Evolutionary conservation across 805 yeast species (phyloP).

Genomic region (Saccharomyces kudriavzevii): DNA sequence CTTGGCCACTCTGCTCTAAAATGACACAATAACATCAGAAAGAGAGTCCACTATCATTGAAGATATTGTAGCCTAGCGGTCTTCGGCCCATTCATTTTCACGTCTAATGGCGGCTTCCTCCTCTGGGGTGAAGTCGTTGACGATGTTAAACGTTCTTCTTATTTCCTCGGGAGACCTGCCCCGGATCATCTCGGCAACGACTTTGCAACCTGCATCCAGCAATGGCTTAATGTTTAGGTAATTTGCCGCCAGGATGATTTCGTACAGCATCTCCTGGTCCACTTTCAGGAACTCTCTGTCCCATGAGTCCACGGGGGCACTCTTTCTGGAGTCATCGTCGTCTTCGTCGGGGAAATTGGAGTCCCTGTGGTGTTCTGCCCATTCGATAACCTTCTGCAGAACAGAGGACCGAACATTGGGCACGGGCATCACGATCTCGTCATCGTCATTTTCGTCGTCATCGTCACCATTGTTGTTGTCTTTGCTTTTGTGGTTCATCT

Average conservation of each 20-base stretch:
- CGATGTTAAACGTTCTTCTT: conserved; percentile 70
- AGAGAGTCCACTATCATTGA: background rate
- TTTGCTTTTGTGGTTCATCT: conserved; percentile 33
- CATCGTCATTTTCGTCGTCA: conserved; percentile 52
- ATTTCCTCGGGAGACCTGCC: conserved; percentile 75
- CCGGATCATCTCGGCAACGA: conserved; percentile 77
- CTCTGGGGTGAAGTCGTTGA: conserved; percentile 76
- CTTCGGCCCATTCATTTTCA: conserved; percentile 89
- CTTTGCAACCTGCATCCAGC: conserved; percentile 71
- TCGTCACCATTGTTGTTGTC: conserved; percentile 37
- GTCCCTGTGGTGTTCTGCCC: conserved; percentile 93
- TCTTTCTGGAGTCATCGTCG: conserved; percentile 75
- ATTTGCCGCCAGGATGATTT: conserved; percentile 74
- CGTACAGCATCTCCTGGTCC: conserved; percentile 84
- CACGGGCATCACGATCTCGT: conserved; percentile 73
- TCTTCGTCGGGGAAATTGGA: conserved; percentile 68
- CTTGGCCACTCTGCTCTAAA: background rate
- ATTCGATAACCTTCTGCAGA: conserved; percentile 82
- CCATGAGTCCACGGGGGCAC: conserved; percentile 94
- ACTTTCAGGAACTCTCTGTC: conserved; percentile 89
- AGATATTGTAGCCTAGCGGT: conserved; percentile 38
- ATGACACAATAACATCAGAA: background rate
- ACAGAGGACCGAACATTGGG: conserved; percentile 87
- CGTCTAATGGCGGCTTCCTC: conserved; percentile 82
- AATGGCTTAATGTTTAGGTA: conserved; percentile 68